These are phyloP conservation scores for Vitis riparia DNA, from an alignment of 164 flowering plant species.

Conservation along the genomic window DNA sequence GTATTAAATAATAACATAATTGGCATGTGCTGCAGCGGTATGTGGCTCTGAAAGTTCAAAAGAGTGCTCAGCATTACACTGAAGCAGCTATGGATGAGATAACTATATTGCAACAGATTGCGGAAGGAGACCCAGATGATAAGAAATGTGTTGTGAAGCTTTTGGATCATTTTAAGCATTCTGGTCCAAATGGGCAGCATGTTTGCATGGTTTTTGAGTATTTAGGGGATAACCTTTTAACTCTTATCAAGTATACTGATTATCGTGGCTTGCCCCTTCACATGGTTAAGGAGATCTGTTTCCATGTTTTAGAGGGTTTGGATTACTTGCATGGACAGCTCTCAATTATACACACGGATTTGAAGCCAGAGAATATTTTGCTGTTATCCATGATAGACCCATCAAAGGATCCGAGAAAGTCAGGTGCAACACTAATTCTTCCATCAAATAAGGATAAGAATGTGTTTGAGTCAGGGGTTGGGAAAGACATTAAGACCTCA, in stretches of 20 bases:
- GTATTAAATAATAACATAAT: neutral
- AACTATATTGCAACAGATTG: constrained; percentile 58
- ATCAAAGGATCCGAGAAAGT: constrained; percentile 67
- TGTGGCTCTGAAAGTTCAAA: constrained; percentile 50
- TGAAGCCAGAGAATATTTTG: constrained; percentile 91
- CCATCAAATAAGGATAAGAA: constrained; percentile 49
- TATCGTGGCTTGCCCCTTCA: constrained; percentile 75
- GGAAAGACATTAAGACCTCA: constrained; percentile 40
- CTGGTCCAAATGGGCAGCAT: constrained; percentile 97
- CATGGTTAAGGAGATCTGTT: constrained; percentile 82
- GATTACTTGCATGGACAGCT: constrained; percentile 86
- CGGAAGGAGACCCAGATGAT: constrained; percentile 82
- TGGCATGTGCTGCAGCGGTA: constrained; percentile 24
- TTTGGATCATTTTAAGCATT: constrained; percentile 91
- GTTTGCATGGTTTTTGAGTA: constrained; percentile 97
- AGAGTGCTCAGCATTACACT: constrained; percentile 53
- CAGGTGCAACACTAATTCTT: constrained; percentile 69
- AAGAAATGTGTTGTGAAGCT: constrained; percentile 86
- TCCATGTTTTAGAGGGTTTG: constrained; percentile 72
- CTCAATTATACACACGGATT: constrained; percentile 89
- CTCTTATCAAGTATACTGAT: constrained; percentile 74
- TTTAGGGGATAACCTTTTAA: constrained; percentile 88
- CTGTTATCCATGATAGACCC: constrained; percentile 81
- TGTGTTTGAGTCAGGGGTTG: constrained; percentile 33
- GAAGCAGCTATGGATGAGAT: constrained; percentile 58